Evolutionary conservation across 139 green algal genomes (phyloP), one percentile per base, ranked within the genome.

Genomic region (Volvox reticuliferus): DNA sequence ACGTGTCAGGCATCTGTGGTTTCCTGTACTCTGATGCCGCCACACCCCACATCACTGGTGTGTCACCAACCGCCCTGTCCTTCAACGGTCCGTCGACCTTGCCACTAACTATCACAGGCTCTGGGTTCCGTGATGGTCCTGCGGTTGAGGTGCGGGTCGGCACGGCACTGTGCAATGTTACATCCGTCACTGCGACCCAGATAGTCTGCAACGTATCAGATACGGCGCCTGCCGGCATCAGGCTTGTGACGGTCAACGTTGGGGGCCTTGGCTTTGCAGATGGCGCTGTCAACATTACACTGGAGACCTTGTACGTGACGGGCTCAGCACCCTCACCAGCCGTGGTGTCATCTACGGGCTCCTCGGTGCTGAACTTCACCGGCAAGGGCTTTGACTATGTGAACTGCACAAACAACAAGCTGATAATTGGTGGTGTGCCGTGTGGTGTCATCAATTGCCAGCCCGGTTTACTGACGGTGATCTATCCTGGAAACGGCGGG

Each of bases 41-140:
- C 63, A 94, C 88, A 24, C 89, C 92, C 21, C 80, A 16, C 79
- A 19, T 94, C 62, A 89, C 88, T 2, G 35, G 37, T 18, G 81
- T 91, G 26, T 68, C 24, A 1, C 89, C 92, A 19, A 50, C 78
- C 21, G 68, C 16, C 35, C 69, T 94, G 30, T 77, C 30, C 1
- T 91, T 94, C 37, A 61, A 6, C 30, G 24, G 69, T 1, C 61
- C 61, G 22, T n/a, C 85, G 30, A 67, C 24, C 61, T 79, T 88
- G 35, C 79, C 37, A 18, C 69, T 94, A 22, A 92, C 92, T 24
- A 88, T 94, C 73, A 93, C 79, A 0, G 92, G 92, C 20, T 84
- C 73, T 13, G 32, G 44, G 14, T 92, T 92, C 32, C 1, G 1
- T 9, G 30, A 16, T 14, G 61, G 81, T 33, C 1, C 50, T 55